Base-by-base conservation (phyloP, 2,329 filamentous ascomycete species). In the Coniochaeta hoffmannii region DNA sequence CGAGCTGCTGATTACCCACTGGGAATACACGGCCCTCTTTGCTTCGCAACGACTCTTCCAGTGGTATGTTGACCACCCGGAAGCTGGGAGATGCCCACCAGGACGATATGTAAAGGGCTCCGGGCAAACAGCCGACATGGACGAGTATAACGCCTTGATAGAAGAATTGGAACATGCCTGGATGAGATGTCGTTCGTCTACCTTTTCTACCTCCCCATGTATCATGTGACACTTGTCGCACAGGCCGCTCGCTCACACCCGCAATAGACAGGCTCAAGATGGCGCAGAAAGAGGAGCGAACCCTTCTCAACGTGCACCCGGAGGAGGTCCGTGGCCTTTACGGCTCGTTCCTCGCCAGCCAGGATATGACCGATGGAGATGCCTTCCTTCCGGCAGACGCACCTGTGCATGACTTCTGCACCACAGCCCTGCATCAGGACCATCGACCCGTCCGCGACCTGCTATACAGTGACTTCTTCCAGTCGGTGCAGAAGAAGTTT, bases 401-500 rank as follows among this genome's bases (percentile, higher is more conserved):
- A 10, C 2, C 41, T 9, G 19, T 15, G 3, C 9, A 28, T 11
- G 41, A 46, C 41, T 46, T 46, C 22, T 46, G 41, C 19, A 46
- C 41, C 22, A 46, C 41, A n/a, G 41, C 41, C 2, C 3, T 15
- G 14, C 4, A 46, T 46, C 41, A 26, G 9, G 4, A 2, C 8
- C 41, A 46, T n/a, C 41, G 24, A 4, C 41, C 41, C 12, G 9
- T 28, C 41, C 41, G 19, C 11, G 41, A 28, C 19, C 35, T 51
- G 24, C n/a, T 54, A 12, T 52, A 55, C 28, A 53, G 52, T 22
- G 14, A 5, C 26, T 22, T 49, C 9, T 46, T 34, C 49, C 36
- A 41, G 9, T 54, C 54, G 57, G 24, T 56, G n/a, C 11, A 34
- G 32, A 22, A 41, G 31, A 51, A 32, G 30, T 10, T 52, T 8